Conservation (phyloP, 176 grass and related monocot species). For the sorghum (Sorghum bicolor) region DNA sequence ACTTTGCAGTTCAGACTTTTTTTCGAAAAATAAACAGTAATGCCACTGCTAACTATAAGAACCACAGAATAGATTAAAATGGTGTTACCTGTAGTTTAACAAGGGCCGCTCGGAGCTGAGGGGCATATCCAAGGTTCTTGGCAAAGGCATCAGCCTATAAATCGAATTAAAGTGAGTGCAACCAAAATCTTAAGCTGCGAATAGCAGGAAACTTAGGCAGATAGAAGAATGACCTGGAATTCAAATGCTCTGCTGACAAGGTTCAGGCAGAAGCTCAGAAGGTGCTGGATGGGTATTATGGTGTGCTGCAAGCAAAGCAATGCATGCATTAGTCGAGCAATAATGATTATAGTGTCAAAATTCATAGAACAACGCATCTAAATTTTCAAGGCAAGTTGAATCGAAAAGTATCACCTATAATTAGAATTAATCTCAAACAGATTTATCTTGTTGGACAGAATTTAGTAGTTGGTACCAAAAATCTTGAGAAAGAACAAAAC, state of each 20-base stretch:
- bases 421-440: conserved; percentile 6
- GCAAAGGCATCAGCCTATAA: conserved; percentile 96
- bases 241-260: conserved; percentile 98
- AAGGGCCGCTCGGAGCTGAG: conserved; percentile 65
- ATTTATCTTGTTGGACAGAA: background rate
- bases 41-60: background rate
- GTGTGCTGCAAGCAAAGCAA: conserved; percentile 70
- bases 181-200: conserved; percentile 24
- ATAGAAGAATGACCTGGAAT: conserved; percentile 75
- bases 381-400: background rate
- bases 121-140: conserved; percentile 87
- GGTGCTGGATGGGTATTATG: conserved; percentile 87
- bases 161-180: conserved; percentile 27
- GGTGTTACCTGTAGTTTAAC: conserved; percentile 80
- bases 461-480: background rate
- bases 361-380: background rate
- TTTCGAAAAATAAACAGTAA: background rate
- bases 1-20: background rate
- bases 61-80: background rate
- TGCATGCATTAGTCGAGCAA: background rate
- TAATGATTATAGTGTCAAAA: background rate
- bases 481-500: conserved; percentile 17
- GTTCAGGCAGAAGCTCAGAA: conserved; percentile 88
- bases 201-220: conserved; percentile 11
- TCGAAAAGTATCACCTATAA: background rate